Evolutionary conservation across 345 rosid species (phyloP).

Genomic region (Kandelia obovata): DNA sequence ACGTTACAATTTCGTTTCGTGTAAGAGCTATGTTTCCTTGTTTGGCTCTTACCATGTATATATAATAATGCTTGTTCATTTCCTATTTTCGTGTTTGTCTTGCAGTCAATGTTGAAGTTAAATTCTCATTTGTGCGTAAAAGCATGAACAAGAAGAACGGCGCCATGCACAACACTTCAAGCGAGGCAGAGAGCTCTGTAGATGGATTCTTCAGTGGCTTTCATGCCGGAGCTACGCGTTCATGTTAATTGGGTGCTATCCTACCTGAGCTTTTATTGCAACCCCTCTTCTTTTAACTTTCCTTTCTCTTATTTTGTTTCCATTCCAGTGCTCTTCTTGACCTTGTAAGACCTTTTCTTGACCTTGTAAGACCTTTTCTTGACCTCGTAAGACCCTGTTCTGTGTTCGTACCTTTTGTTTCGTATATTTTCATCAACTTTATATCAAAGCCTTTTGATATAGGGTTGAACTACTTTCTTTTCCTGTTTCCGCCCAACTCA

Average conservation of each 20-base stretch:
- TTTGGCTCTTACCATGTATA: no score
- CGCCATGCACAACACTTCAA: background rate
- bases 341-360: conserved; percentile 99
- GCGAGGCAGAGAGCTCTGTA: background rate
- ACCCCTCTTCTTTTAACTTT: background rate
- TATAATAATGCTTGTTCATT: background rate
- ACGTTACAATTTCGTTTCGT: no score
- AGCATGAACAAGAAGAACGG: background rate
- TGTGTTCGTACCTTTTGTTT: background rate
- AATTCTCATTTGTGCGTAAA: conserved; percentile 8
- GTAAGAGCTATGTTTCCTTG: no score
- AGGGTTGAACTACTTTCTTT: conserved; percentile 12
- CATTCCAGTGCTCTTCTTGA: conserved; percentile 55
- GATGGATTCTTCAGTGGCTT: conserved; percentile 3
- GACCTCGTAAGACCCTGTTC: conserved; percentile 87
- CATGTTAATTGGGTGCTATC: conserved; percentile 62
- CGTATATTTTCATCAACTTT: background rate
- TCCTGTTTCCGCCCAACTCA: conserved; percentile 44
- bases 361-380: conserved; percentile 99
- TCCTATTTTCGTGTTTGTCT: background rate
- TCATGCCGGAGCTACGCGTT: conserved; percentile 19
- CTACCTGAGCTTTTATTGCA: conserved; percentile 67
- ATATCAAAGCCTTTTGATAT: conserved; percentile 7
- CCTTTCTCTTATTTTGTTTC: background rate
- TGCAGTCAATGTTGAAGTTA: conserved; percentile 23